Evolutionary conservation across 1,284 basidiomycete genomes (phyloP), one percentile per base, ranked within the genome.

Genomic region (Pyrrhoderma lamaoense): DNA sequence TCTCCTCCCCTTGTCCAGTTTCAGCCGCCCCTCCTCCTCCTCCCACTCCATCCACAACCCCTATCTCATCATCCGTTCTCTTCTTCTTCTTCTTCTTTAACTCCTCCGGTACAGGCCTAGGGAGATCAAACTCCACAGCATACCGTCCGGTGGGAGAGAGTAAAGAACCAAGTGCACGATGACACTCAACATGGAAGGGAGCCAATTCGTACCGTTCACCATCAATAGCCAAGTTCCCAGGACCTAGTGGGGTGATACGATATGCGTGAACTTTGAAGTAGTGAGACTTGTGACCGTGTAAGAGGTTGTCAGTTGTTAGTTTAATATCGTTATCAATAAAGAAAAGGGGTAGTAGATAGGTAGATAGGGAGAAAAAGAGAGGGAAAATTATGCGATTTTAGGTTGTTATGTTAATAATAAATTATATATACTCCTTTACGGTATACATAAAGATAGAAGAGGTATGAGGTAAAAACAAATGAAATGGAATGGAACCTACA

Each of bases 141-240:
- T 82, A 90, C 55, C 73, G 71, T 1, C 89, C 88, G 54, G 80
- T 70, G 39, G 82, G 77, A 60, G 85, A 88, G 16, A 93, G 66
- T 13, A 91, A 65, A 0, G 79, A 84, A 14, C 79, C 90, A 14
- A 89, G 66, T 3, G 80, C 76, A 21, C 75, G 74, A 58, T 90
- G 80, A 3, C 90, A 82, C 65, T 96, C 89, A 3, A 96, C 85
- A 59, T 92, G 82, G 65, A 86, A 93, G 51, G 84, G 77, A 59
- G 84, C 76, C 60, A 89, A 90, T 1, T 86, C 84, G 60, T 83
- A 87, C 13, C 70, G 66, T 68, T 98, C 94, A 14, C 94, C 94
- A 62, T 98, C 94, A 52, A 92, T 73, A 7, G 80, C 71, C 48
- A 90, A 65, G 57, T 70, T 68, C 2, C 81, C 82, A 4, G 67